A percentile compares a stretch with the other conserved stretches of the same genome.
Evolutionary conservation across 352 stramenopile species (phyloP).

Genomic region (Aphanomyces euteiches): DNA sequence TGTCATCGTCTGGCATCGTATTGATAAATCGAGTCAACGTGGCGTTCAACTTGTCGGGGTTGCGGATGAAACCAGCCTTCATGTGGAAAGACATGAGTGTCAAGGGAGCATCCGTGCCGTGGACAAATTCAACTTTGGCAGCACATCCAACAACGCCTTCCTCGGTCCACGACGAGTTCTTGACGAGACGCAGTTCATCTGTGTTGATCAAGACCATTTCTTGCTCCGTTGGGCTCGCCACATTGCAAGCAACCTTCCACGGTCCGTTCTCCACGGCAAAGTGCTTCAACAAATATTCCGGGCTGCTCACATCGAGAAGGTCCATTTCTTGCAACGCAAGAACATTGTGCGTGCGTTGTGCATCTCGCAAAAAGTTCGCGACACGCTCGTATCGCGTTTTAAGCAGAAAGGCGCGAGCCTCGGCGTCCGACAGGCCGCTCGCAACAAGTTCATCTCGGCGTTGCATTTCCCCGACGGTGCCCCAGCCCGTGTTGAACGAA

Average conservation of each 20-base stretch:
- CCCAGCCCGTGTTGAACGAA: background rate
- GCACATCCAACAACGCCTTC: background rate
- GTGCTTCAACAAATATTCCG: background rate
- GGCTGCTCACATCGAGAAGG: background rate
- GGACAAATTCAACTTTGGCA: background rate
- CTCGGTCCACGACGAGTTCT: background rate
- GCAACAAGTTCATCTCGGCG: background rate
- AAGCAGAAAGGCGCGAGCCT: background rate
- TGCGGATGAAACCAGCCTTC: slow-evolving; percentile 1
- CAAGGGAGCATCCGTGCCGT: background rate
- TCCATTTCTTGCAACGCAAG: slow-evolving; percentile 6
- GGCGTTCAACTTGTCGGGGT: background rate
- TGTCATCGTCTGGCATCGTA: background rate
- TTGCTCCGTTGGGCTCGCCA: background rate
- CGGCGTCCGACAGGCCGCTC: background rate
- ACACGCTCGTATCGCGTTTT: background rate
- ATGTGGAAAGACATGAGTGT: slow-evolving; percentile 4
- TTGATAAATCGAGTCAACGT: background rate
- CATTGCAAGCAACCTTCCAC: slow-evolving; percentile 2
- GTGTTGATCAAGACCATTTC: slow-evolving; percentile 5
- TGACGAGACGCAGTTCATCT: background rate
- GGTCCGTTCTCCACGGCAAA: slow-evolving; percentile 1
- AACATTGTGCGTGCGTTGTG: background rate
- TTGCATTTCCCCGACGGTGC: background rate
- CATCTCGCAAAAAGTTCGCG: background rate